Base-by-base conservation (phyloP, 495 filamentous ascomycete species). In the Copromyces sp. region DNA sequence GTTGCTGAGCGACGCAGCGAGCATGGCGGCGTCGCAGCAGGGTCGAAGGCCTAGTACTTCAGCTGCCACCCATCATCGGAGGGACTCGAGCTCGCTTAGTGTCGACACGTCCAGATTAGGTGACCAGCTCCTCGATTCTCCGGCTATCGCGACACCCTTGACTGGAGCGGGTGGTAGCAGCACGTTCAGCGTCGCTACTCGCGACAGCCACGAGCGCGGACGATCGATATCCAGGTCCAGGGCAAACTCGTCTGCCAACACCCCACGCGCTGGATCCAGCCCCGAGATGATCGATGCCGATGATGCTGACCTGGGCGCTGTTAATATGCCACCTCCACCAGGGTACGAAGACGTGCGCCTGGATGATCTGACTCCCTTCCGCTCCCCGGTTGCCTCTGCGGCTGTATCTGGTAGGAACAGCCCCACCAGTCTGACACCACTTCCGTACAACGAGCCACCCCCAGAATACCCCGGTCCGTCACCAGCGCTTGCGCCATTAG, bases 1-100 rank as follows among this genome's bases (percentile, higher is more conserved):
- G 3, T 85, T 97, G 3, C 84, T 97, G 5, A 89, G 88, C 29
- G 89, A 92, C 73, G 89, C 91, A 9, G 90, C 90, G 4, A 87
- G 85, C 73, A 90, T 92, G 74, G 84, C 81, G 8, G 70, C 70
- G 12, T 41, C 20, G 39, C 40, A 65, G 24, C 35, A 61, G 53
- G 53, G 39, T 9, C 29, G 37, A 41, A 70, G 32, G 37, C 40
- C 32, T 42, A 38, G 42, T 69, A 47, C 75, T 69, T 40, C 39
- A 41, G 53, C 35, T 37, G 35, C 61, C 32, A 72, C 74, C 72
- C 81, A 82, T 71, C 80, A 82, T 1, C 78, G 83, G 41, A 80
- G 81, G 37, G 84, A 82, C 73, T 79, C 78, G 14, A 82, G 82
- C 75, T 86, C 85, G 0, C 69, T 87, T n/a, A 84, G 81, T 74